Conservation (phyloP, 768 basidiomycete species). For the Tricholoma terreum region DNA sequence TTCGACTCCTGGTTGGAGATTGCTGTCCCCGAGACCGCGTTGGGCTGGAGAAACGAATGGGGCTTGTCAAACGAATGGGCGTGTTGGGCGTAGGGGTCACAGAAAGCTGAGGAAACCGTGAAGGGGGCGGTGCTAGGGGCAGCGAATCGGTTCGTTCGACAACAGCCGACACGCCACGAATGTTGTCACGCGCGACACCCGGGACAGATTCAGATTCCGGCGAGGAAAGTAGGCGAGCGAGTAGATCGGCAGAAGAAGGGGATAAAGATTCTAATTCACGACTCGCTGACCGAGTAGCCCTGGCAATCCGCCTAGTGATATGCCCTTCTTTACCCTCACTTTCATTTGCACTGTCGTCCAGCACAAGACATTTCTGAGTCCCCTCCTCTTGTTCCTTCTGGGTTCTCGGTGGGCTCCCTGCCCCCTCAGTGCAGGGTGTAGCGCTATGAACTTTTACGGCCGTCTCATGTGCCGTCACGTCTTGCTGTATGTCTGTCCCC, state of each 20-base stretch:
- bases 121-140: not conserved
- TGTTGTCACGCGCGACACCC: not conserved
- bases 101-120: slow-evolving; percentile 12
- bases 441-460: not conserved
- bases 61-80: slow-evolving; percentile 12
- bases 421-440: not conserved
- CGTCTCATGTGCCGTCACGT: not conserved
- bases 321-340: not conserved
- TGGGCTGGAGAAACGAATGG: slow-evolving; percentile 21
- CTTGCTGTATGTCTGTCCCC: not conserved
- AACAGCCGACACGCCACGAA: not conserved
- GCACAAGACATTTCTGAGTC: not conserved
- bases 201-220: not conserved
- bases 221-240: slow-evolving; percentile 35
- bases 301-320: not conserved
- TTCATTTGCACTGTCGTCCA: not conserved
- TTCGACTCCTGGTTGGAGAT: slow-evolving; percentile 34
- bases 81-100: slow-evolving; percentile 17
- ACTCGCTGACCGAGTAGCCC: slow-evolving; percentile 12
- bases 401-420: not conserved
- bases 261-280: slow-evolving; percentile 56
- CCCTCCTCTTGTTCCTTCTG: not conserved
- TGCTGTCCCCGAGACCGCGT: slow-evolving; percentile 12
- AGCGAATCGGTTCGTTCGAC: not conserved
- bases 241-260: slow-evolving; percentile 48